Evolutionary conservation across 1,139 yeast genomes (phyloP).

Genomic region (Magnusiomyces clavatus): DNA sequence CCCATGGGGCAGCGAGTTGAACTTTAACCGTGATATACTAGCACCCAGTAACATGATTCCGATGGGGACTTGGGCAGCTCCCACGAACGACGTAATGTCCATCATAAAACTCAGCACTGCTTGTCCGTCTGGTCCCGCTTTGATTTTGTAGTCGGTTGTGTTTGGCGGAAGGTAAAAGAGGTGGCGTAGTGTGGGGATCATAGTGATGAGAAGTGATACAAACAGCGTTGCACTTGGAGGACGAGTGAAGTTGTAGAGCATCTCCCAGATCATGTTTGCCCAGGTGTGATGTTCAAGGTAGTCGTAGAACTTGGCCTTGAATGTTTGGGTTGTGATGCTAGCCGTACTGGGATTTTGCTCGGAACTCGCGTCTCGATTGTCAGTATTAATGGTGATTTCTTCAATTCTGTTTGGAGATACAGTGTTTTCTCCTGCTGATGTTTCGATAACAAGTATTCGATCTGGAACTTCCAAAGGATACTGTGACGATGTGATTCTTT

Average conservation of each 20-base stretch:
- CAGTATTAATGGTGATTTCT: too few species aligned
- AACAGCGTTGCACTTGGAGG: slow-evolving; percentile 66
- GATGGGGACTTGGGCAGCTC: slow-evolving; percentile 82
- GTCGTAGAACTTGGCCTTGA: neutral
- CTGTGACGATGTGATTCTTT: too few species aligned
- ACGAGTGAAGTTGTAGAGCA: slow-evolving; percentile 54
- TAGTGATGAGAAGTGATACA: slow-evolving; percentile 53
- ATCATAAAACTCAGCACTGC: slow-evolving; percentile 81
- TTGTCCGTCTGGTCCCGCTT: slow-evolving; percentile 70
- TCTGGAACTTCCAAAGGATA: too few species aligned
- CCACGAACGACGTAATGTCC: slow-evolving; percentile 72
- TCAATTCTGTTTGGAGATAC: too few species aligned
- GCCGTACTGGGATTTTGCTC: too few species aligned
- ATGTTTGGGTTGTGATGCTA: too few species aligned
- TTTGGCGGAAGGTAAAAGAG: slow-evolving; percentile 38
- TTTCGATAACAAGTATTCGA: too few species aligned
- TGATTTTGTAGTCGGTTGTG: slow-evolving; percentile 33
- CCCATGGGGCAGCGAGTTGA: slow-evolving; percentile 54
- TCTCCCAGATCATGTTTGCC: slow-evolving; percentile 28
- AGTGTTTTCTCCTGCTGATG: too few species aligned
- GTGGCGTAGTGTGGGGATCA: slow-evolving; percentile 83
- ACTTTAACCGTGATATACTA: slow-evolving; percentile 64
- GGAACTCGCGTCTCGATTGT: too few species aligned
- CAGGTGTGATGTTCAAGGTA: slow-evolving; percentile 15
- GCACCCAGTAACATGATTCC: slow-evolving; percentile 81